Base-by-base conservation (phyloP, 768 basidiomycete genomes). In the Podaxis sp. region DNA sequence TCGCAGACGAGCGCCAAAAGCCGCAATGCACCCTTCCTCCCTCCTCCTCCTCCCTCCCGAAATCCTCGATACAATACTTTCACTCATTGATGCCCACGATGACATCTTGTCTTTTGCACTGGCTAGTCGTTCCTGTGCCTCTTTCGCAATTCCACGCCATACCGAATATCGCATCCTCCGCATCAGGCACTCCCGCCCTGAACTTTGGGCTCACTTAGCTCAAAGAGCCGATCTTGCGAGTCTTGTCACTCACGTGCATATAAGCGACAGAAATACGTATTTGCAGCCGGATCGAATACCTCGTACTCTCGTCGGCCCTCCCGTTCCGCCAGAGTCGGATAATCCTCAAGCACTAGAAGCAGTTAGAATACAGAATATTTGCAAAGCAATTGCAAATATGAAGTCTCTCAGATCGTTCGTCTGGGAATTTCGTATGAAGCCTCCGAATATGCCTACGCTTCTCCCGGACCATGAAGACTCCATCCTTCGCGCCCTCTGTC, bases 121-220 rank as follows among this genome's bases (percentile, higher is more conserved):
- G n/a, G 69, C 76, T 30, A 82, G 78, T n/a, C 72, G 71, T 63
- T 61, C 72, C 38, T 76, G 75, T 55, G 73, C 75, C 57, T 68
- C 66, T 17, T 66, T 79, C 57, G 75, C 79, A 46, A 76, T 81
- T 48, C 83, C 83, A 30, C 68, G 75, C n/a, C 82, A 84, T 60
- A 80, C 75, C 22, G 76, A 84, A 64, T 84, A 84, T 70, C 79
- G 83, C 55, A 72, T 79, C 58, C 71, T 84, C 63, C 79, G 80
- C 30, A 72, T 80, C n/a, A 75, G 80, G 7, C 73, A 77, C 36
- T 71, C 75, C 1, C 67, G 73, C 52, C 77, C 79, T 13, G 69
- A 71, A 19, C 70, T 84, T 66, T 84, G 82, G 82, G 79, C 78
- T 0, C 82, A 84, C 66, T 77, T 84, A n/a, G 80, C 81, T 17